Conservation (phyloP, 192 early-diverging fungal genomes). For the Chytriomyces sp. region DNA sequence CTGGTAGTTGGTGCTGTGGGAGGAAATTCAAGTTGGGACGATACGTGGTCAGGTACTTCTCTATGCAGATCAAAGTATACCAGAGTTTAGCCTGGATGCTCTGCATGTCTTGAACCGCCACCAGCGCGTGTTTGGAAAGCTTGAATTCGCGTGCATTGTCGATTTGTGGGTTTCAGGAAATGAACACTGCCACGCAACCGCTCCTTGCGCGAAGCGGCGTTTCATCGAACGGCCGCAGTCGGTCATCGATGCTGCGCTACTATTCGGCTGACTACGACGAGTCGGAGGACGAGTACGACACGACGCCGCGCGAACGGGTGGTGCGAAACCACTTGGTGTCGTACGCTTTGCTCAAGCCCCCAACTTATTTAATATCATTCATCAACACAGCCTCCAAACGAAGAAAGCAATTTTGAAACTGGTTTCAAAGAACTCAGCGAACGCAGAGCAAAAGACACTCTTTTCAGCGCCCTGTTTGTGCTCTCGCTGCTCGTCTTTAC, state of each 20-base stretch:
- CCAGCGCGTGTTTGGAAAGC: too few relatives aligned
- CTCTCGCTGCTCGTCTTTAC: not conserved
- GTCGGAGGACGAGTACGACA: not conserved
- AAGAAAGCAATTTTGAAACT: not conserved
- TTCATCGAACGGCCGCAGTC: not conserved
- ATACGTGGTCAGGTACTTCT: too few relatives aligned
- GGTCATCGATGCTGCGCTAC: conserved; percentile 13
- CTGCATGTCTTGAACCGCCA: too few relatives aligned
- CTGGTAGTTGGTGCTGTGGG: too few relatives aligned
- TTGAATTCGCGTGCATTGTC: too few relatives aligned
- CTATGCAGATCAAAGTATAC: too few relatives aligned
- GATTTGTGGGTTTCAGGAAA: too few relatives aligned
- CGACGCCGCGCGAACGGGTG: not conserved
- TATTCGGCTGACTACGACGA: not conserved
- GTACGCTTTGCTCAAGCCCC: not conserved
- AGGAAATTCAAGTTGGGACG: too few relatives aligned
- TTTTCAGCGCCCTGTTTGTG: conserved; percentile 15
- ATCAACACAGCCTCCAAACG: not conserved
- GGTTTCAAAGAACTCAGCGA: not conserved
- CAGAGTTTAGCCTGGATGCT: too few relatives aligned
- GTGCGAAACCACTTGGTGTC: not conserved
- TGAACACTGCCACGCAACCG: not conserved
- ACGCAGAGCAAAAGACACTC: conserved; percentile 7
- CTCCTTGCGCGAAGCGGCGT: not conserved
- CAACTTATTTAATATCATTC: not conserved